Evolutionary conservation across 495 filamentous ascomycete genomes (phyloP).

Genomic region (Thermochaetoides thermophila): DNA sequence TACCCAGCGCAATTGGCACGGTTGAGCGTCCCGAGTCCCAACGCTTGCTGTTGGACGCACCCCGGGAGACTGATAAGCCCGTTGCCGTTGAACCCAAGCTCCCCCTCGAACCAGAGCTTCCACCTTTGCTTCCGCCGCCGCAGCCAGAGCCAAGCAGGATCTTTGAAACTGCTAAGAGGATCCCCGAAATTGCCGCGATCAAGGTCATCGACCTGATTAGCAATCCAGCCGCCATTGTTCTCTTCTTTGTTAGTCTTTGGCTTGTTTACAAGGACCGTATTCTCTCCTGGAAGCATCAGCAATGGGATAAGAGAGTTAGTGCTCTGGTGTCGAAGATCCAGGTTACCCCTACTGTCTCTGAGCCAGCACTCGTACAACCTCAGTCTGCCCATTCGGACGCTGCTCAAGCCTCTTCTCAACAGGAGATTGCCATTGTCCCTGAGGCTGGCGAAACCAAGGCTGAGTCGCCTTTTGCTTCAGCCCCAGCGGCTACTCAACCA

Average conservation of each 20-base stretch:
- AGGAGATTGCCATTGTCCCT: no score
- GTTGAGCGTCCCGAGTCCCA: neutral
- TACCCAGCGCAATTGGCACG: conserved; percentile 16
- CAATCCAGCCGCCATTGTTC: conserved; percentile 30
- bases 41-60: conserved; percentile 1
- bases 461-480: no score
- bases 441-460: no score
- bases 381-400: no score
- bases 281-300: no score
- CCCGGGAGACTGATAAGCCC: neutral
- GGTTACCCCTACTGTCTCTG: neutral
- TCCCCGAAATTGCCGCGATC: conserved; percentile 22
- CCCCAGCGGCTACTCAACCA: no score
- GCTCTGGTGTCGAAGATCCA: no score
- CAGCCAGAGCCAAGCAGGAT: conserved; percentile 16
- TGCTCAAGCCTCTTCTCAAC: no score
- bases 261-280: conserved; percentile 22
- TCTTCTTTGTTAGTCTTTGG: conserved; percentile 20
- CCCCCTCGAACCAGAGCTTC: no score
- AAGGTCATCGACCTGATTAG: conserved; percentile 28
- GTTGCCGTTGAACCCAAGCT: neutral
- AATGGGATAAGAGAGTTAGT: no score
- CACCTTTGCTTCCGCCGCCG: conserved; percentile 3
- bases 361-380: no score
- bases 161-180: conserved; percentile 19